Percentiles rank a stretch among this genome's conserved stretches.
Evolutionary conservation across 768 basidiomycete species (phyloP).

Genomic region (Scleroderma bovista): DNA sequence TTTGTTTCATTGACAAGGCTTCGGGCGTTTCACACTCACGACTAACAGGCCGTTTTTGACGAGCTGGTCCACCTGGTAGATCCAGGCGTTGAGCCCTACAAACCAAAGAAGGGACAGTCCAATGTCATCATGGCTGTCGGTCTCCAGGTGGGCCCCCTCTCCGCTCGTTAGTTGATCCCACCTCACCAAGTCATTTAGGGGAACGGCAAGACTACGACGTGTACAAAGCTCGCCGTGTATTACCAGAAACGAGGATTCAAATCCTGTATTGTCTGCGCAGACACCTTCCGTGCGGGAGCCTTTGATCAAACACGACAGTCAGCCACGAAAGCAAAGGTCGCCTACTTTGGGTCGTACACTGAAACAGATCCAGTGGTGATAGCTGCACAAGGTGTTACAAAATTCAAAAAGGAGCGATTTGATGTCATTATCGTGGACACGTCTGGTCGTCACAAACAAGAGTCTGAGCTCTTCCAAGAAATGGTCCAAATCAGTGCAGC

Average conservation of each 20-base stretch:
- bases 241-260: slow-evolving; percentile 97
- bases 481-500: slow-evolving; percentile 96
- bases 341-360: slow-evolving; percentile 98
- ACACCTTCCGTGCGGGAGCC: slow-evolving; percentile 98
- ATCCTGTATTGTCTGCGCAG: slow-evolving; percentile 95
- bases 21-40: slow-evolving; percentile 7
- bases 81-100: slow-evolving; percentile 92
- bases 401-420: slow-evolving; percentile 98
- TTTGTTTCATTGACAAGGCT: too few relatives aligned
- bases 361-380: slow-evolving; percentile 97
- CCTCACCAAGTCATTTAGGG: slow-evolving; percentile 47
- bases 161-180: background rate
- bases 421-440: slow-evolving; percentile 99
- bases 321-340: slow-evolving; percentile 96
- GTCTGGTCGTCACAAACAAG: slow-evolving; percentile 94
- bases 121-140: slow-evolving; percentile 98
- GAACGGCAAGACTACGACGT: slow-evolving; percentile 98
- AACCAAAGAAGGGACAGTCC: slow-evolving; percentile 89
- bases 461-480: slow-evolving; percentile 93
- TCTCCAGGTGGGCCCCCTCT: slow-evolving; percentile 60
- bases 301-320: slow-evolving; percentile 99
- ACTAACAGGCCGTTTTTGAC: slow-evolving; percentile 83
- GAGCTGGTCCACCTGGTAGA: slow-evolving; percentile 94
- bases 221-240: slow-evolving; percentile 96
- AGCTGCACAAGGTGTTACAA: slow-evolving; percentile 88